phyloP scores from a whole-genome alignment of 1,139 yeast genomes.

The Pichia sp. region DNA sequence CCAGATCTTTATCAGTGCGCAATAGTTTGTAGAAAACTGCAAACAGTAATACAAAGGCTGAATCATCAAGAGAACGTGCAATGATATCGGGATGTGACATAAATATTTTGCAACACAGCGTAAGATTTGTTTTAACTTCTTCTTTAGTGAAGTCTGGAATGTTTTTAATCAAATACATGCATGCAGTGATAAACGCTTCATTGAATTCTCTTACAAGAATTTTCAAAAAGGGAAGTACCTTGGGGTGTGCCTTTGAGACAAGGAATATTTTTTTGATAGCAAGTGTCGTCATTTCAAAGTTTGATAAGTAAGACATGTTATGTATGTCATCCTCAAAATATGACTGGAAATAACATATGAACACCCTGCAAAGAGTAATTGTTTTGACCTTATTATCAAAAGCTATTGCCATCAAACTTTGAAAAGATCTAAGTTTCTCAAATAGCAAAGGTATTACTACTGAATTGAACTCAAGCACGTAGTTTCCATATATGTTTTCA shows the following conservation, averaged over 20 bases:
- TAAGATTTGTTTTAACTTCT: neutral
- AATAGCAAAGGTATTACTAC: constrained; percentile 29
- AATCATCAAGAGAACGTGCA: constrained; percentile 7
- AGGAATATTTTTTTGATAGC: constrained; percentile 14
- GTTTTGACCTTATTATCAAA: constrained; percentile 6
- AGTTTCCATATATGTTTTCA: constrained; percentile 11
- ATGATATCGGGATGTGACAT: constrained; percentile 22
- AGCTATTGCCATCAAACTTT: constrained; percentile 14
- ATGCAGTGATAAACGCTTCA: constrained; percentile 16
- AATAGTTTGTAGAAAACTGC: constrained; percentile 6
- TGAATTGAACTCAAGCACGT: constrained; percentile 12
- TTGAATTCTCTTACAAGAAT: constrained; percentile 8
- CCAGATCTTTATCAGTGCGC: neutral
- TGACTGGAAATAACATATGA: constrained; percentile 9
- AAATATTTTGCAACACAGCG: constrained; percentile 20
- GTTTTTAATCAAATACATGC: constrained; percentile 13
- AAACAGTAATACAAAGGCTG: constrained; percentile 1
- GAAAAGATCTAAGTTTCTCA: constrained; percentile 27
- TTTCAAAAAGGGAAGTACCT: constrained; percentile 3
- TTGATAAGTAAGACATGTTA: neutral
- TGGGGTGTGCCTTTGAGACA: constrained; percentile 6
- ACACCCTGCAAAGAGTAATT: constrained; percentile 2
- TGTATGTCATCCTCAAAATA: neutral
- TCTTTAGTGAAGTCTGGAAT: constrained; percentile 2
- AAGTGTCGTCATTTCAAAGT: constrained; percentile 14